These are phyloP conservation scores for Dioscorea alata DNA, from an alignment of 106 monocot species.

Conservation along the genomic window DNA sequence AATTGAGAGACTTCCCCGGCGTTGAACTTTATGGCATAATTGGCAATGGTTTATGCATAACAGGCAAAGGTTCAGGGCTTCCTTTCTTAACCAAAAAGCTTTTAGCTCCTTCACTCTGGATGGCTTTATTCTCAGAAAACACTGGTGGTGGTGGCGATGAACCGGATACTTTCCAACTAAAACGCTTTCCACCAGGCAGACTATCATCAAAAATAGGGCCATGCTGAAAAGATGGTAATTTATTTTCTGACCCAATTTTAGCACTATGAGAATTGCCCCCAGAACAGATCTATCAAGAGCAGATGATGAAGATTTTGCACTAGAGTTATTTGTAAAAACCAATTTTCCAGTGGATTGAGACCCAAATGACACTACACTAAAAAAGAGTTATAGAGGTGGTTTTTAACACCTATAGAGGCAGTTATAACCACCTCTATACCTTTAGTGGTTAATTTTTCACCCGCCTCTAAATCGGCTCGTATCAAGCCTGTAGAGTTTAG, in stretches of 20 bases:
- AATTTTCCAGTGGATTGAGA: constrained; percentile 15
- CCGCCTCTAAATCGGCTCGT: too few species aligned
- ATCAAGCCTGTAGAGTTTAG: too few species aligned
- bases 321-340: constrained; percentile 8
- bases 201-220: constrained; percentile 13
- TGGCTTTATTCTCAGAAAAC: constrained; percentile 9
- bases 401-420: too few species aligned
- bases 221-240: constrained; percentile 1
- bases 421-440: too few species aligned
- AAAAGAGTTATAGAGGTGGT: too few species aligned
- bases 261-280: constrained; percentile 11
- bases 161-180: constrained; percentile 13
- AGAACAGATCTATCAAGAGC: constrained; percentile 16
- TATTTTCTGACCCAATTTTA: constrained; percentile 5
- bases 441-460: too few species aligned
- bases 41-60: not conserved
- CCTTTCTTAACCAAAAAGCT: constrained; percentile 8
- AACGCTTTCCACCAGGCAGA: constrained; percentile 10
- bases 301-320: constrained; percentile 17
- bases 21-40: constrained; percentile 10
- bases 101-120: constrained; percentile 6
- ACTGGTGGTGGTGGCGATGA: constrained; percentile 6
- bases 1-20: constrained; percentile 6
- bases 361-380: too few species aligned
- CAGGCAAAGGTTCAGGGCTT: constrained; percentile 10